Percentiles rank a stretch among this genome's conserved stretches.
Conservation (phyloP, 2,329 filamentous ascomycete species). For the Alternaria arbusti region DNA sequence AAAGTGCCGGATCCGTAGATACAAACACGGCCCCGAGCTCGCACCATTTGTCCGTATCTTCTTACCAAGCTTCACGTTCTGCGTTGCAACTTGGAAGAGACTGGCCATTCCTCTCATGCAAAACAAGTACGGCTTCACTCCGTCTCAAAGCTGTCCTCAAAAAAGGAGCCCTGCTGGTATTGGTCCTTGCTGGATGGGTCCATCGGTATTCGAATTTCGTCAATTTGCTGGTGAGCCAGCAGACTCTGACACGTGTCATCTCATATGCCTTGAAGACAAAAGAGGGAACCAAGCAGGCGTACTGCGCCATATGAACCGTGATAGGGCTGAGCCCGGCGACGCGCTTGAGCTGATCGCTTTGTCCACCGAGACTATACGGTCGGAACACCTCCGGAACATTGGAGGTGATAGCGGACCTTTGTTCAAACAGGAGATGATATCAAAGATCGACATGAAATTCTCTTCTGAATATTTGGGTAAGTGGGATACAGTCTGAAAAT, state of each 20-base stretch:
- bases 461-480: neutral
- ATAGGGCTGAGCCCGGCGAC: neutral
- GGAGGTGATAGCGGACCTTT: neutral
- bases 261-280: neutral
- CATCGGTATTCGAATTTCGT: neutral
- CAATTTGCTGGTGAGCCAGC: neutral
- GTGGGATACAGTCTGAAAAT: too few species aligned
- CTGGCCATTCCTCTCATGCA: neutral
- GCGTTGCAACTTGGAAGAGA: neutral
- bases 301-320: neutral
- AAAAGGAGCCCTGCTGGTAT: too few species aligned
- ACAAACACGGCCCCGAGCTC: neutral
- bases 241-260: neutral
- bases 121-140: neutral
- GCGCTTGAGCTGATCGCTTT: neutral
- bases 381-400: neutral
- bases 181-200: too few species aligned
- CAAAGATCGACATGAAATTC: rapidly evolving
- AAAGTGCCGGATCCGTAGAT: neutral
- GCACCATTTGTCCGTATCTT: neutral
- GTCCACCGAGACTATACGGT: neutral
- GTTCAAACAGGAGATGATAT: neutral
- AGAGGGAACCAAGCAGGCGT: neutral
- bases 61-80: neutral
- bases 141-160: neutral